Percentiles rank a stretch among this genome's conserved stretches.
phyloP scores from a whole-genome alignment of 176 grass and related monocot species.

The Dactylis glomerata region DNA sequence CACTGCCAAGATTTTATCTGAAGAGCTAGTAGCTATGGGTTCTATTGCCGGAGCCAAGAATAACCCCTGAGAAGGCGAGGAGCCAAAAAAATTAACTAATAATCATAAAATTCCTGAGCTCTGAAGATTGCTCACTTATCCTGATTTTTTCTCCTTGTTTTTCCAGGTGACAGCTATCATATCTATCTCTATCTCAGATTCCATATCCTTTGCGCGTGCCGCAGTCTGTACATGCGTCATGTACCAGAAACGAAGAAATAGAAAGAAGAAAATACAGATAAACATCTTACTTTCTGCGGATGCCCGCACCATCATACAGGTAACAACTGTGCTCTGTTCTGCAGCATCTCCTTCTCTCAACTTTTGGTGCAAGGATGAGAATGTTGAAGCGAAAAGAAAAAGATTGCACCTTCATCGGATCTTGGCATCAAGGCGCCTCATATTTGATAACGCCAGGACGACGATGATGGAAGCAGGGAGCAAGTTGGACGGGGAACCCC shows the following conservation, averaged over 20 bases:
- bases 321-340: slow-evolving; percentile 24
- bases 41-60: slow-evolving; percentile 7
- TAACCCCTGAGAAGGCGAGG: slow-evolving; percentile 32
- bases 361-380: neutral
- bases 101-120: slow-evolving; percentile 37
- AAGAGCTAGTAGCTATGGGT: neutral
- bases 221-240: slow-evolving; percentile 39
- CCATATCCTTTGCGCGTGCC: slow-evolving; percentile 18
- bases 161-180: slow-evolving; percentile 15
- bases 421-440: slow-evolving; percentile 31
- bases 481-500: slow-evolving; percentile 44
- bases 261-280: neutral
- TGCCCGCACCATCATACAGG: slow-evolving; percentile 36
- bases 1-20: neutral
- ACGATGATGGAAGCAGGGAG: slow-evolving; percentile 28
- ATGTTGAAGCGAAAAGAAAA: slow-evolving; percentile 26
- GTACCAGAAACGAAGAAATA: neutral
- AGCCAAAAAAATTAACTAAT: slow-evolving; percentile 25
- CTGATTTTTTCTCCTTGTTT: neutral
- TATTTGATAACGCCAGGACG: slow-evolving; percentile 38
- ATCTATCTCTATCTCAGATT: slow-evolving; percentile 36
- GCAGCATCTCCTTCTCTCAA: slow-evolving; percentile 19
- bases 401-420: slow-evolving; percentile 36
- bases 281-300: slow-evolving; percentile 22
- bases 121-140: slow-evolving; percentile 28